Evolutionary conservation across 331 rosid species (phyloP), one percentile per base, ranked within the genome.

Genomic region (Rosa hybrid): DNA sequence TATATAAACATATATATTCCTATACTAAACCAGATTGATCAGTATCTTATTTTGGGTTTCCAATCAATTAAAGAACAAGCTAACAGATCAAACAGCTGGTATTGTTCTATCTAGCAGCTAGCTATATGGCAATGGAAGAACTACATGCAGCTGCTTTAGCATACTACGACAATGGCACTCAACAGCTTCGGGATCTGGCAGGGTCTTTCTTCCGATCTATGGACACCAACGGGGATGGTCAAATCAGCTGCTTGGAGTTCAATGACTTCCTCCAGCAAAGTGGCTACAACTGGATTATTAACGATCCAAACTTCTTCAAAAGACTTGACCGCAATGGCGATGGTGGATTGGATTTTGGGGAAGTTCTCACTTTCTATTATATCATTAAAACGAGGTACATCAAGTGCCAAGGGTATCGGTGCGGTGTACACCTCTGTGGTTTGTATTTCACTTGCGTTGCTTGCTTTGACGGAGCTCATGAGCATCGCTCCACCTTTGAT

Each of bases 291-390:
- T 44, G 79, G 79, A 44, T 76, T 6, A 6, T 60, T 4, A 23
- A 76, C 79, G 59, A 25, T 57, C 79, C 46, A 2, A 44, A 30
- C 25, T 65, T 77, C 50, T 77, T 77, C 65, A 3, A 10, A 0
- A 64, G 39, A 50, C 39, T 34, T 2, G 73, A 77, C 6, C 39
- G 39, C 7, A 48, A 77, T 5, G 0, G 39, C 16, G 72, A 62
- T 0, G 50, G 49, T 4, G 18, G 25, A 9, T 44, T 81, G 34
- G 78, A 81, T 64, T 81, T 81, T 63, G 12, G 6, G 18, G 84
- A 81, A n/a, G 78, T 77, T 27, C 54, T 77, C 46, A 50, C 81
- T 12, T 81, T 81, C 41, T 69, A 76, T 68, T 81, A 76, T 74
- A 48, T 81, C 23, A 13, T 81, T 23, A 81, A 76, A 54, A 81